A percentile compares a stretch with the other conserved stretches of the same genome.
Evolutionary conservation across 805 yeast genomes (phyloP).

Genomic region (Zygoascus bituminiphila): DNA sequence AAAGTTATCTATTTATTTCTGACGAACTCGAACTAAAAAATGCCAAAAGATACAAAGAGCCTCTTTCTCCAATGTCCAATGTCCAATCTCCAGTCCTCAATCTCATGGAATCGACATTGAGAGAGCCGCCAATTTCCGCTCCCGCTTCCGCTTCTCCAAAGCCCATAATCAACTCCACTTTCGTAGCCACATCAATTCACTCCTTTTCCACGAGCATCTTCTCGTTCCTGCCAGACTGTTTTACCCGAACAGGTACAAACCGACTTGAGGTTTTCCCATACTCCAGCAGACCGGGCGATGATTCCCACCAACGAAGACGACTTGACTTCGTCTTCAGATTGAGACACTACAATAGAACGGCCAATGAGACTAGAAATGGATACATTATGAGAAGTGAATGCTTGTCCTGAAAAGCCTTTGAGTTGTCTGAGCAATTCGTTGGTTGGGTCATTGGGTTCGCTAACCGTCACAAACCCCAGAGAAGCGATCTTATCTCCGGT

Average conservation of each 20-base stretch:
- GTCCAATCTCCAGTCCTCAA: too few species aligned
- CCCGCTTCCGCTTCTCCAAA: background rate
- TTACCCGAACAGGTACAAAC: conserved; percentile 94
- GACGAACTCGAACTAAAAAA: too few species aligned
- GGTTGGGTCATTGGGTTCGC: conserved; percentile 4
- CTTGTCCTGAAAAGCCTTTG: conserved; percentile 28
- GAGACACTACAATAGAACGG: conserved; percentile 38
- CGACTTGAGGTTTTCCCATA: conserved; percentile 90
- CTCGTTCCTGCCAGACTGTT: conserved; percentile 91
- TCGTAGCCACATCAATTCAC: conserved; percentile 11
- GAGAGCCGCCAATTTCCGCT: too few species aligned
- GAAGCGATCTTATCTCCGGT: conserved; percentile 28
- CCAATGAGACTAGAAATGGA: conserved; percentile 60
- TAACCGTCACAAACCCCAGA: conserved; percentile 26
- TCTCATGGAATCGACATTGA: too few species aligned
- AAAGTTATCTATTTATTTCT: too few species aligned
- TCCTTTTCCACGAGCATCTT: conserved; percentile 62
- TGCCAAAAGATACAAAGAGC: too few species aligned
- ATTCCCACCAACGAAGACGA: conserved; percentile 57
- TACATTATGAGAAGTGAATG: conserved; percentile 38
- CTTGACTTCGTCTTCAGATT: conserved; percentile 17
- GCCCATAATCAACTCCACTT: background rate
- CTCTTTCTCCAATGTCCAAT: too few species aligned
- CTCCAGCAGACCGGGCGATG: conserved; percentile 93
- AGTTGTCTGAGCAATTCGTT: conserved; percentile 7